A percentile compares a stretch with the other conserved stretches of the same genome.
Evolutionary conservation across 2,329 filamentous ascomycete genomes (phyloP).

Genomic region (Aspergillus persii): DNA sequence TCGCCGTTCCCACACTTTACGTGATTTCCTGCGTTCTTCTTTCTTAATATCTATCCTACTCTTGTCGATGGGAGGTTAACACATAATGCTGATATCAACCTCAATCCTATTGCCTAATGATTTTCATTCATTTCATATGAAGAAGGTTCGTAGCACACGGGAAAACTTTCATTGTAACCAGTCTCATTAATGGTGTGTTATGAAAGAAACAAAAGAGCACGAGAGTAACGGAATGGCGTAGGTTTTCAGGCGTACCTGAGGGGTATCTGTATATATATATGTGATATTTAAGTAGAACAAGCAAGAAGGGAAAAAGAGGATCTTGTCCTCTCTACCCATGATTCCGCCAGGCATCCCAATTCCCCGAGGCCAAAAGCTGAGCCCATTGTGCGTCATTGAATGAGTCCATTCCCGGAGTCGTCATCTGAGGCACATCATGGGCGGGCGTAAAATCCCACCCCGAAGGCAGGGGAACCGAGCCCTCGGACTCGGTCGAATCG

Average conservation of each 20-base stretch:
- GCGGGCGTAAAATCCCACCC: constrained; percentile 29
- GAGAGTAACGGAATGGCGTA: no score
- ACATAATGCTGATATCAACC: neutral
- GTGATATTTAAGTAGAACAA: neutral
- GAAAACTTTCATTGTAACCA: no score
- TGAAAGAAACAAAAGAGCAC: no score
- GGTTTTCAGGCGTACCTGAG: no score
- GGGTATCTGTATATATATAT: no score
- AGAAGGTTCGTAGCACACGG: no score
- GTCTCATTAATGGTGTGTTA: no score
- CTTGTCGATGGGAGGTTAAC: neutral
- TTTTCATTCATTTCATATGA: neutral
- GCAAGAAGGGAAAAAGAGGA: neutral
- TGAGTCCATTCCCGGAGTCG: constrained; percentile 22
- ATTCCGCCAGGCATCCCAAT: constrained; percentile 19
- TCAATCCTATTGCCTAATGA: neutral
- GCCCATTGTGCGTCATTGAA: constrained; percentile 38
- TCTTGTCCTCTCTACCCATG: neutral
- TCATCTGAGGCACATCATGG: constrained; percentile 19
- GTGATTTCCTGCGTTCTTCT: neutral
- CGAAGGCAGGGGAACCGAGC: constrained; percentile 25
- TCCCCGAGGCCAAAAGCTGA: constrained; percentile 23
- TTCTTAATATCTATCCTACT: neutral
- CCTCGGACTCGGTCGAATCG: constrained; percentile 19
- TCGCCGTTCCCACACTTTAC: neutral